Percentiles rank a stretch among this genome's conserved stretches.
phyloP scores from a whole-genome alignment of 306 rosid species.

The Arachis stenosperma region DNA sequence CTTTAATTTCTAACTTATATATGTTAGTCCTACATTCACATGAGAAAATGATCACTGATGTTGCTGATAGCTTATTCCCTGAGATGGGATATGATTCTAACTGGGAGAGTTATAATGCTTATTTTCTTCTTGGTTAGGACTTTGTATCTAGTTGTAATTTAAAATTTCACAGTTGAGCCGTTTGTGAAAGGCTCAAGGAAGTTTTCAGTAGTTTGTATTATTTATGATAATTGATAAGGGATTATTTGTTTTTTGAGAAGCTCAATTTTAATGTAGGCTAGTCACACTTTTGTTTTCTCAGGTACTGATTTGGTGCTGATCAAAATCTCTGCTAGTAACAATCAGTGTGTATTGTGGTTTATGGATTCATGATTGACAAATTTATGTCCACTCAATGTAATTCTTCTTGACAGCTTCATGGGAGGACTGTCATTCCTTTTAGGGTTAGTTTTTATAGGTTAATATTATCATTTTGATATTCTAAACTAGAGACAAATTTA shows the following conservation, averaged over 20 bases:
- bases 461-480: too few species aligned
- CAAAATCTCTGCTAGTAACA: not conserved
- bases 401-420: constrained; percentile 16
- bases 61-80: constrained; percentile 37
- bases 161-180: constrained; percentile 29
- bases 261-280: not conserved
- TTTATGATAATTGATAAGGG: constrained; percentile 25
- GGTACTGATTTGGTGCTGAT: constrained; percentile 1
- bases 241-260: constrained; percentile 17
- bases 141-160: constrained; percentile 42
- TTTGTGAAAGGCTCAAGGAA: constrained; percentile 21
- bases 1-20: constrained; percentile 69
- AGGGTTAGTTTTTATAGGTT: not conserved
- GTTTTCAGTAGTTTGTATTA: constrained; percentile 24
- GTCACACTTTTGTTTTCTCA: not conserved
- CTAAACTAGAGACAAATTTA: too few species aligned
- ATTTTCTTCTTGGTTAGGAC: constrained; percentile 76
- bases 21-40: constrained; percentile 60
- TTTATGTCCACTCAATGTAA: not conserved
- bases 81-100: constrained; percentile 44
- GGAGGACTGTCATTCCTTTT: not conserved
- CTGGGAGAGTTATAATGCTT: constrained; percentile 81
- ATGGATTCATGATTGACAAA: not conserved
- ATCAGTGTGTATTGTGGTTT: not conserved
- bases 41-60: constrained; percentile 48